Conservation (phyloP, 176 grass and related monocot genomes). For the Lolium rigidum region DNA sequence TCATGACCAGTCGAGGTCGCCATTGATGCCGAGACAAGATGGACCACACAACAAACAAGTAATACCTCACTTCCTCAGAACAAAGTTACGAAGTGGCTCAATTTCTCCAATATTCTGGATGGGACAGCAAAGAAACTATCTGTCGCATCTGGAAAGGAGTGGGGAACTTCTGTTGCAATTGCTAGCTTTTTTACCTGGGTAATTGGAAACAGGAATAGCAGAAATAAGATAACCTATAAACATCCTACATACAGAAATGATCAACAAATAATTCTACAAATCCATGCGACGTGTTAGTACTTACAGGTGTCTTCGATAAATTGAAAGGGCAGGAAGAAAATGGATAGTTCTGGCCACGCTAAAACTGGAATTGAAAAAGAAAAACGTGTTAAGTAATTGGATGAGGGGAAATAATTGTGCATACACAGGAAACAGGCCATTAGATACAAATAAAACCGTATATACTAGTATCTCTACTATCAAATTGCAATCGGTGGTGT, state of each 20-base stretch:
- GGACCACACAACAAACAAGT: background rate
- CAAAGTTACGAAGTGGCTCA: constrained; percentile 2
- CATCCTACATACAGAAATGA: constrained; percentile 13
- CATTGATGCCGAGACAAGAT: constrained; percentile 47
- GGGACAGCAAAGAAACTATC: background rate
- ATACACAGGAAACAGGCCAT: constrained; percentile 13
- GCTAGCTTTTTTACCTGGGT: constrained; percentile 21
- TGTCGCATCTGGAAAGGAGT: background rate
- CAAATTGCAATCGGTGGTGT: no score
- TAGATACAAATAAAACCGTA: background rate
- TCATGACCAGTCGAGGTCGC: constrained; percentile 49
- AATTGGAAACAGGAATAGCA: constrained; percentile 30
- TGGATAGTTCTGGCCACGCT: background rate
- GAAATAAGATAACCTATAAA: constrained; percentile 8
- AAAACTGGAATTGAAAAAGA: constrained; percentile 29
- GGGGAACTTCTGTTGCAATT: background rate
- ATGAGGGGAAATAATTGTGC: constrained; percentile 3
- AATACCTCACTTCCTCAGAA: constrained; percentile 14
- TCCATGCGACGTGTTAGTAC: constrained; percentile 31
- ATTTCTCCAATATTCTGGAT: constrained; percentile 22
- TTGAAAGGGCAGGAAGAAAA: constrained; percentile 29
- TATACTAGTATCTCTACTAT: no score
- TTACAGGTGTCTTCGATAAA: constrained; percentile 1
- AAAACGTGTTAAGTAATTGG: background rate
- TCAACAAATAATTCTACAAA: background rate